Conservation (phyloP, 2,329 filamentous ascomycete genomes). For the Microsporum audouinii region DNA sequence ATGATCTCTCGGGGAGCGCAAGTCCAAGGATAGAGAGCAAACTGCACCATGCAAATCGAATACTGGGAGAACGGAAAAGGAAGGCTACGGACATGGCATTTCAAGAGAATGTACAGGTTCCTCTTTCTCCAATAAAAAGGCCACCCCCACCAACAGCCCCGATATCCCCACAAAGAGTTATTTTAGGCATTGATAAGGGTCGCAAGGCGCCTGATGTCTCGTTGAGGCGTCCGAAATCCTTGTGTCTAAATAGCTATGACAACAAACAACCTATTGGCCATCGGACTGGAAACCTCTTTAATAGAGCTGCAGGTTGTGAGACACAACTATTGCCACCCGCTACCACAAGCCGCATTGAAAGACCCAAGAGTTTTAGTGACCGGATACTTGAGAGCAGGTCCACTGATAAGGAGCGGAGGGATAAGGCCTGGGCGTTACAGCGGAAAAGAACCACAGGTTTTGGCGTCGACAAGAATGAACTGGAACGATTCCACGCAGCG, state of each 20-base stretch:
- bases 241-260: not conserved
- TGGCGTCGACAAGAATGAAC: constrained; percentile 32
- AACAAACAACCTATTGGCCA: not conserved
- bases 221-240: constrained; percentile 54
- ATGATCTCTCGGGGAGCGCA: constrained; percentile 6
- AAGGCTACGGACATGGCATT: constrained; percentile 13
- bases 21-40: not conserved
- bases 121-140: constrained; percentile 55
- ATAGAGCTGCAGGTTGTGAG: not conserved
- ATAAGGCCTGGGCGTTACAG: constrained; percentile 28
- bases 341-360: constrained; percentile 6
- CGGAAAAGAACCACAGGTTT: constrained; percentile 35
- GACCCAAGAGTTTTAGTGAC: constrained; percentile 64
- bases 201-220: constrained; percentile 71
- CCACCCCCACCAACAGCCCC: constrained; percentile 41
- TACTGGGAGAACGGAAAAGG: constrained; percentile 14
- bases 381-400: constrained; percentile 58
- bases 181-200: constrained; percentile 84
- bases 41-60: constrained; percentile 10
- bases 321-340: not conserved
- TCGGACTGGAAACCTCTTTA: not conserved
- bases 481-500: constrained; percentile 32
- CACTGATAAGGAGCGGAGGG: constrained; percentile 29
- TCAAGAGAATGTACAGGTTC: constrained; percentile 53
- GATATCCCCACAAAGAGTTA: constrained; percentile 65